Evolutionary conservation across 805 yeast species (phyloP).

Genomic region (Ogataea siamensis): DNA sequence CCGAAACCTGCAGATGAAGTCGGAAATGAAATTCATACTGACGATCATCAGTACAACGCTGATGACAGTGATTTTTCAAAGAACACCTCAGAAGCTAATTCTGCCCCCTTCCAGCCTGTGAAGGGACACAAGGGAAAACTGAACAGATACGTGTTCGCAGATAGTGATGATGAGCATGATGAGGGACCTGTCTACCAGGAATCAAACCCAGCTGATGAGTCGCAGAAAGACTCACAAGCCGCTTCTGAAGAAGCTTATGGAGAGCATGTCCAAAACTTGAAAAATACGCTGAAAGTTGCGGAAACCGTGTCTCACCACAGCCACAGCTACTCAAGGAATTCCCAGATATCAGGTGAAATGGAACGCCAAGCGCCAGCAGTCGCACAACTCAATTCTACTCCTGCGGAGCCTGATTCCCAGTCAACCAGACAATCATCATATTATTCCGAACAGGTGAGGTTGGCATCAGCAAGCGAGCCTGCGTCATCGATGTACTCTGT

Average conservation of each 20-base stretch:
- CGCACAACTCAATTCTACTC: no score
- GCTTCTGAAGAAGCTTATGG: not conserved
- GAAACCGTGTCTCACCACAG: no score
- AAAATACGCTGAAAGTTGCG: not conserved
- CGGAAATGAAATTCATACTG: no score
- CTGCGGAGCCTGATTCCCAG: not conserved
- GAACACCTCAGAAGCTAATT: not conserved
- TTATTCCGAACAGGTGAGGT: slow-evolving; percentile 7
- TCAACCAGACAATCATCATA: slow-evolving; percentile 8
- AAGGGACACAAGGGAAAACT: slow-evolving; percentile 22
- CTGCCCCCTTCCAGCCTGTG: slow-evolving; percentile 18
- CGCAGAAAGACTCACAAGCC: not conserved
- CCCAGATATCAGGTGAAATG: no score
- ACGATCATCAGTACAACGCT: no score
- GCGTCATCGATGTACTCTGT: slow-evolving; percentile 19
- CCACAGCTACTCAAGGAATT: no score
- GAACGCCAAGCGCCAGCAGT: no score
- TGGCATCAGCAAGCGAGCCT: slow-evolving; percentile 14
- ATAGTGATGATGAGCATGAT: slow-evolving; percentile 28
- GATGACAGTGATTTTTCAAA: no score
- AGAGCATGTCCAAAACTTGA: not conserved
- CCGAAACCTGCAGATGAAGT: no score
- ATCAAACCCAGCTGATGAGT: not conserved
- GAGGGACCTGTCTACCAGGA: slow-evolving; percentile 20
- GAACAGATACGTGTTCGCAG: slow-evolving; percentile 27